Percentiles rank a stretch among this genome's conserved stretches.
Conservation (phyloP, 768 basidiomycete species). For the Obba rivulosa region DNA sequence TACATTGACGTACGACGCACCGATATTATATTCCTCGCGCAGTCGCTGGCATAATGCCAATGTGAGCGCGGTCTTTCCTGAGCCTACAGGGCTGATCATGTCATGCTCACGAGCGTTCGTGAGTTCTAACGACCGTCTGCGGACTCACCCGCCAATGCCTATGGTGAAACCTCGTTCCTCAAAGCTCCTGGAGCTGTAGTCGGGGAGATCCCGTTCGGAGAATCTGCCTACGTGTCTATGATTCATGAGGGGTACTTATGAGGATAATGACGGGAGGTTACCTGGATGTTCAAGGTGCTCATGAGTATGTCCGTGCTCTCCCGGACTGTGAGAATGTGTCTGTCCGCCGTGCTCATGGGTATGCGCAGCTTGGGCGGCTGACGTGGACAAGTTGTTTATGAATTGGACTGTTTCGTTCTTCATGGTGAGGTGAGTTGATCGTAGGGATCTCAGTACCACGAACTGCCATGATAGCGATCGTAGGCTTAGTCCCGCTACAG, state of each 20-base stretch:
- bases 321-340: constrained; percentile 47
- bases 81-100: constrained; percentile 83
- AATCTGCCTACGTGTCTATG: constrained; percentile 64
- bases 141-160: constrained; percentile 90
- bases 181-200: constrained; percentile 80
- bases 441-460: too few relatives aligned
- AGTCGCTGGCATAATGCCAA: constrained; percentile 83
- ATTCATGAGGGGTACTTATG: not conserved
- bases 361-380: constrained; percentile 27
- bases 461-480: too few relatives aligned
- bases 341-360: constrained; percentile 40
- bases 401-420: constrained; percentile 46
- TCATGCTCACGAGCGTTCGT: too few relatives aligned
- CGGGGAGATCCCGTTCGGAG: constrained; percentile 87
- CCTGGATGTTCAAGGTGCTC: constrained; percentile 90
- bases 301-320: constrained; percentile 93
- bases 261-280: constrained; percentile 19
- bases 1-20: constrained; percentile 31
- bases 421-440: too few relatives aligned
- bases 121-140: too few relatives aligned
- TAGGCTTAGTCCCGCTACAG: too few relatives aligned
- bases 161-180: constrained; percentile 93
- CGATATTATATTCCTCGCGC: constrained; percentile 85
- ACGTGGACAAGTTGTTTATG: constrained; percentile 58
- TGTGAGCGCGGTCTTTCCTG: constrained; percentile 93